Percentiles rank a stretch among this genome's conserved stretches.
Evolutionary conservation across 192 early-diverging fungal species (phyloP).

Genomic region (Gaertneriomyces sp.): DNA sequence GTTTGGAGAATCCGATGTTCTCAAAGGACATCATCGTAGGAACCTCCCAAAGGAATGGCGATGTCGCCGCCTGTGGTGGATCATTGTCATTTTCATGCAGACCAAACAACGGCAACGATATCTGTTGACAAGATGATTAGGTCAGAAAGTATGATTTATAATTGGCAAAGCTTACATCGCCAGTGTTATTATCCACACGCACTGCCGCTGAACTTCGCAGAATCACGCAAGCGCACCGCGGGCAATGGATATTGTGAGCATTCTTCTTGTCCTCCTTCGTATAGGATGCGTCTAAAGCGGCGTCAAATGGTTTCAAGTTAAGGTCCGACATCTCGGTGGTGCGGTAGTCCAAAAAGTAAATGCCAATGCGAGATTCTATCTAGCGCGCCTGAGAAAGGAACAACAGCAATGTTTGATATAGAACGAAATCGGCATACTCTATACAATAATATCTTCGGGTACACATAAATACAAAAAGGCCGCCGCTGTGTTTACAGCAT

Average conservation of each 20-base stretch:
- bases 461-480: too few relatives aligned
- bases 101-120: not conserved
- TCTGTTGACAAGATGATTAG: not conserved
- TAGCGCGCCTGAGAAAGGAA: too few relatives aligned
- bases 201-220: slow-evolving; percentile 7
- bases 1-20: slow-evolving; percentile 40
- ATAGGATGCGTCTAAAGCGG: too few relatives aligned
- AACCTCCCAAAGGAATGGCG: slow-evolving; percentile 30
- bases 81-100: not conserved
- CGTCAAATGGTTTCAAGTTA: too few relatives aligned
- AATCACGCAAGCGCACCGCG: slow-evolving; percentile 10
- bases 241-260: slow-evolving; percentile 19
- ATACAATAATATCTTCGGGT: too few relatives aligned
- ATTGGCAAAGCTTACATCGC: not conserved
- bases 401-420: too few relatives aligned
- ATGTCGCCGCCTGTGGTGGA: not conserved
- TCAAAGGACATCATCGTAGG: slow-evolving; percentile 44
- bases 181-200: not conserved
- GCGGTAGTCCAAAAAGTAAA: too few relatives aligned
- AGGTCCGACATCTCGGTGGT: too few relatives aligned
- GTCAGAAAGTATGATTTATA: not conserved
- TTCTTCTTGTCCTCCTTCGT: slow-evolving; percentile 10
- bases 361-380: too few relatives aligned
- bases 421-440: too few relatives aligned
- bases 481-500: too few relatives aligned